These are phyloP conservation scores for Allodekkera sacchari DNA, from an alignment of 805 yeast species.

Conservation along the genomic window DNA sequence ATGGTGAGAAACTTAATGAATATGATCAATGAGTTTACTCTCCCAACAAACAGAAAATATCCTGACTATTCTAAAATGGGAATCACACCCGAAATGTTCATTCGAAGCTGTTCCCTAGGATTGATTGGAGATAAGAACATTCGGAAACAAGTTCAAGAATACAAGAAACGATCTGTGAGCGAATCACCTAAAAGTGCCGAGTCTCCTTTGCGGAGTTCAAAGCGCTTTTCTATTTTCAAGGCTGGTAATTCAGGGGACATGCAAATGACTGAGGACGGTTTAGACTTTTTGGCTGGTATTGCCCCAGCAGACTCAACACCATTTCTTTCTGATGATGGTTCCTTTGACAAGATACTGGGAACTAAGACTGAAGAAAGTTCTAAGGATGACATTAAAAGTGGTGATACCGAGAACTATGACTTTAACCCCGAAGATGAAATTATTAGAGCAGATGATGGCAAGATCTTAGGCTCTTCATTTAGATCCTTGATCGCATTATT, in stretches of 20 bases:
- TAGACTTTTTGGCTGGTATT: constrained; percentile 29
- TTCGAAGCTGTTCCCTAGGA: constrained; percentile 53
- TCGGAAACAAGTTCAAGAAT: constrained; percentile 17
- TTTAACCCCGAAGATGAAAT: constrained; percentile 34
- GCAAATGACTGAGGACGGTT: constrained; percentile 39
- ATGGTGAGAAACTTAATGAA: constrained; percentile 50
- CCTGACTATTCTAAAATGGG: constrained; percentile 54
- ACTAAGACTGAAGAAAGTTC: constrained; percentile 2
- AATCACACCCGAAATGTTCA: constrained; percentile 52
- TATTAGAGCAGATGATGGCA: constrained; percentile 41
- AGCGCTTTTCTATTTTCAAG: constrained; percentile 42
- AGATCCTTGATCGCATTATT: constrained; percentile 56
- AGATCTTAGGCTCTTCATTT: constrained; percentile 62
- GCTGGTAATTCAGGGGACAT: constrained; percentile 43
- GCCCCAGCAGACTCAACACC: constrained; percentile 17
- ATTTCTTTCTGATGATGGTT: constrained; percentile 19
- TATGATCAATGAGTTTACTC: constrained; percentile 48
- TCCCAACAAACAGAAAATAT: constrained; percentile 51
- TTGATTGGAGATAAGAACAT: constrained; percentile 35
- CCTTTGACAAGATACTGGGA: constrained; percentile 14
- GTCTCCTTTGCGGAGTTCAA: constrained; percentile 13
- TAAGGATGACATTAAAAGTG: neutral
- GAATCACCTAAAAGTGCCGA: constrained; percentile 4
- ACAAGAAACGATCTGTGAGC: constrained; percentile 3
- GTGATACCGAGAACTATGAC: constrained; percentile 3